Base-by-base conservation (phyloP, 352 stramenopile genomes). In the Globisporangium irregulare region DNA sequence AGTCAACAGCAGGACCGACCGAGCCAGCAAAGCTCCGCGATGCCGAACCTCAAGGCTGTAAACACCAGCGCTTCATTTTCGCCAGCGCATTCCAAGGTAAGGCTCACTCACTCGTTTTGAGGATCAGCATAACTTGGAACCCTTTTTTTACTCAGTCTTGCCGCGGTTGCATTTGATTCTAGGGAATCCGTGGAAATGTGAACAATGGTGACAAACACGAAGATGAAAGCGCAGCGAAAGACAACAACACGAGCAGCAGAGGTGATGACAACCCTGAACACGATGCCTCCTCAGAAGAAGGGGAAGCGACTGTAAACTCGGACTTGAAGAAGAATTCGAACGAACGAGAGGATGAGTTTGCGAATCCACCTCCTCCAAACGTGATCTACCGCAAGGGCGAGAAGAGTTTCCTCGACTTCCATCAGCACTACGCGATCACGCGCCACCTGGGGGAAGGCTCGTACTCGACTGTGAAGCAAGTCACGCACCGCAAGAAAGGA, bases 391-490 rank as follows among this genome's bases (percentile, higher is more conserved):
- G 81, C n/a, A 87, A 89, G 64, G 86, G 81, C 25, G 83, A 93
- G 53, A 92, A 92, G 74, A 91, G 81, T 58, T 92, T 90, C 51
- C 60, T 94, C n/a, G 83, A 90, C 48, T 95, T 95, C 60, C 82
- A 94, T 59, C 83, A 93, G 56, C 81, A 89, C 68, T 95, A 94
- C 62, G 75, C 82, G 36, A 91, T 95, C 70, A 87, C 82, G 24
- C 73, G 82, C 36, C 84, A 95, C 68, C 66, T 95, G 15, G 87
- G 87, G n/a, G 85, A 94, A 73, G 87, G 87, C 36, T 95, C 87
- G 66, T 95, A 95, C 76, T 95, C 87, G 70, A 92, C 84, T 0
- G 87, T 95, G 20, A 95, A 95, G 78, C 84, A 93, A 69, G 87
- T 95, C 51, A 95, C 85, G 9, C 86, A 93, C 62, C 84, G 86